Conservation (phyloP, 768 basidiomycete species). For the Serendipita vermifera region DNA sequence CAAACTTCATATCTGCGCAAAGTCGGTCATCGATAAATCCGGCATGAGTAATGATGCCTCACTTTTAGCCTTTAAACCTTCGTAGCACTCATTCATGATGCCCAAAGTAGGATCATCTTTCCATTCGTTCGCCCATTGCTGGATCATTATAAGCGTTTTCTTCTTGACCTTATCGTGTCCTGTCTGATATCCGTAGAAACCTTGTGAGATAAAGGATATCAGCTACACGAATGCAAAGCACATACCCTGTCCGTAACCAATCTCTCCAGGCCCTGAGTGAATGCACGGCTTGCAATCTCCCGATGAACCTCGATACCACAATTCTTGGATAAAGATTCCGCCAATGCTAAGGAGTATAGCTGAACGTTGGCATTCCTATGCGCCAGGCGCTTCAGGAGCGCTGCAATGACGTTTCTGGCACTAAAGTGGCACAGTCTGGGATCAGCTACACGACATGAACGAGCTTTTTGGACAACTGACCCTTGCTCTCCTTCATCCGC, state of each 20-base stretch:
- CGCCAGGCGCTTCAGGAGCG: conserved; percentile 77
- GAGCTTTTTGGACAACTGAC: conserved; percentile 28
- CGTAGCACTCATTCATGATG: conserved; percentile 84
- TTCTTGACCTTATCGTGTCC: conserved; percentile 85
- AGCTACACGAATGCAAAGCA: not conserved
- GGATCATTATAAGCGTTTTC: conserved; percentile 56
- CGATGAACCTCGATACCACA: conserved; percentile 66
- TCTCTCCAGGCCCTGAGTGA: conserved; percentile 80
- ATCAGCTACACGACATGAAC: not conserved
- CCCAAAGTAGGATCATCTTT: conserved; percentile 67
- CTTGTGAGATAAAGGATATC: conserved; percentile 15
- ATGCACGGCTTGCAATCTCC: conserved; percentile 80
- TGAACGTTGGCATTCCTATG: conserved; percentile 97
- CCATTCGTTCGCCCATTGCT: conserved; percentile 76
- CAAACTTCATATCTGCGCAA: conserved; percentile 55
- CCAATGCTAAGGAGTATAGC: conserved; percentile 76
- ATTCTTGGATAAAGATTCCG: conserved; percentile 87
- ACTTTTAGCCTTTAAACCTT: conserved; percentile 74
- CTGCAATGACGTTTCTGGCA: conserved; percentile 71
- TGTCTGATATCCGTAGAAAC: conserved; percentile 36
- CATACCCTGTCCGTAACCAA: conserved; percentile 75
- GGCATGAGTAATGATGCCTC: conserved; percentile 20
- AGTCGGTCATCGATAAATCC: conserved; percentile 9
- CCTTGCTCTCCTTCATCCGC: conserved; percentile 76
- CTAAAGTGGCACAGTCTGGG: conserved; percentile 31